phyloP scores from a whole-genome alignment of 2,329 filamentous ascomycete species.

The Arthrinium phaeospermum region DNA sequence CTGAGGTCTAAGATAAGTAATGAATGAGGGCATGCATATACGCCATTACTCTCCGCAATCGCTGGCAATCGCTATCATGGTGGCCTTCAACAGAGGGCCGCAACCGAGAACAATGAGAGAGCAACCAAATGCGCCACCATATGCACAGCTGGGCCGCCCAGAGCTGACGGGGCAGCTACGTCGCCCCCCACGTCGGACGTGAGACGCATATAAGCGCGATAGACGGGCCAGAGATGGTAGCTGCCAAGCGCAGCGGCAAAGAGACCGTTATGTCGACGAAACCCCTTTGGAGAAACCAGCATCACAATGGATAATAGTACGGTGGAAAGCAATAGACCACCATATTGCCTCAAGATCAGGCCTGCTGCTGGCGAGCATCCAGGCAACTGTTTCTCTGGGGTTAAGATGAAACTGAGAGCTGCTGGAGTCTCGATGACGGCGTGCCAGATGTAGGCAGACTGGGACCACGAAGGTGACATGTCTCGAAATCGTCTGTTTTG shows the following conservation, averaged over 20 bases:
- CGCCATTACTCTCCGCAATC: too few relatives aligned
- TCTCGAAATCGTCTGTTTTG: background rate
- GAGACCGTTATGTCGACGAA: slow-evolving; percentile 40
- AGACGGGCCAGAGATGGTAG: slow-evolving; percentile 56
- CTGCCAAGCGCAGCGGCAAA: slow-evolving; percentile 49
- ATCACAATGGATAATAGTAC: slow-evolving; percentile 50
- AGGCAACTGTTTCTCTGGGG: slow-evolving; percentile 49
- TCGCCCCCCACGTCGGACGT: slow-evolving; percentile 27
- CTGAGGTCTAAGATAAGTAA: too few relatives aligned
- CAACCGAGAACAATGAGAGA: slow-evolving; percentile 42
- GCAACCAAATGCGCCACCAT: slow-evolving; percentile 48
- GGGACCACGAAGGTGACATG: slow-evolving; percentile 24
- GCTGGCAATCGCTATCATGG: background rate
- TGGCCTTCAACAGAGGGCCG: background rate
- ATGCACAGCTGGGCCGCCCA: slow-evolving; percentile 56
- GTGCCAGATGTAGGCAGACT: slow-evolving; percentile 45
- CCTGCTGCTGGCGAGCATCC: slow-evolving; percentile 45
- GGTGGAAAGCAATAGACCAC: slow-evolving; percentile 52
- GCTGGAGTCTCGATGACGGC: slow-evolving; percentile 48
- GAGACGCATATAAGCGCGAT: slow-evolving; percentile 48
- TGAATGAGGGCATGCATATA: too few relatives aligned
- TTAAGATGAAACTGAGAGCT: slow-evolving; percentile 51
- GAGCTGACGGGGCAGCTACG: slow-evolving; percentile 30
- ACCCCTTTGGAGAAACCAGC: slow-evolving; percentile 33
- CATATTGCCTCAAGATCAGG: slow-evolving; percentile 54